Evolutionary conservation across 768 basidiomycete species (phyloP).

Genomic region (Trichaptum fuscoviolaceum): DNA sequence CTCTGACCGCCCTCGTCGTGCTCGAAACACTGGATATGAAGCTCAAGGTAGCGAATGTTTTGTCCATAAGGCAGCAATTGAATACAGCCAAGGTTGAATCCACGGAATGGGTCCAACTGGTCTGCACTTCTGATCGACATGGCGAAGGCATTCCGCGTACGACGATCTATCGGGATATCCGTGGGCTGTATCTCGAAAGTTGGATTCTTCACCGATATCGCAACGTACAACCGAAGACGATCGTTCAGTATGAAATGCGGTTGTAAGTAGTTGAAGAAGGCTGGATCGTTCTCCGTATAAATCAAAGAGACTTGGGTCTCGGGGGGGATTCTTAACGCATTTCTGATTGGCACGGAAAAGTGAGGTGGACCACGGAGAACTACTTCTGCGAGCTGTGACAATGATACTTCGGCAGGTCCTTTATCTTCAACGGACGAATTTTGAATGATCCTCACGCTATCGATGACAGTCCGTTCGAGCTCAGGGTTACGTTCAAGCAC

Average conservation of each 20-base stretch:
- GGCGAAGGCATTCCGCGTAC: neutral
- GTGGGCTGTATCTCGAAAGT: neutral
- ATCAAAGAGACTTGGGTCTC: neutral
- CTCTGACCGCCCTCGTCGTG: neutral
- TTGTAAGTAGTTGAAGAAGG: neutral
- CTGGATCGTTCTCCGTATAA: neutral
- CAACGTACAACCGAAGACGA: neutral
- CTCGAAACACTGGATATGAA: neutral
- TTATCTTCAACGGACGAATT: neutral
- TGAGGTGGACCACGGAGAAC: neutral
- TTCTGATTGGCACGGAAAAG: neutral
- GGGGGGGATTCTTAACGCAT: neutral
- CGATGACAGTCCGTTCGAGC: neutral
- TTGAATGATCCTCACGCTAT: neutral
- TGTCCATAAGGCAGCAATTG: neutral
- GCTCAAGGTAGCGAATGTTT: neutral
- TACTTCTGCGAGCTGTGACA: neutral
- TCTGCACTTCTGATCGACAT: neutral
- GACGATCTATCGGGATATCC: neutral
- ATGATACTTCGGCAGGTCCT: neutral
- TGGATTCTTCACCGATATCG: neutral
- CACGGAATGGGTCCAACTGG: neutral
- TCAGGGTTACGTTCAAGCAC: neutral
- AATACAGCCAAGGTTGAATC: neutral
- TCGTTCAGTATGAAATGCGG: neutral